phyloP scores from a whole-genome alignment of 352 stramenopile species.

The Phytophthora pistaciae region DNA sequence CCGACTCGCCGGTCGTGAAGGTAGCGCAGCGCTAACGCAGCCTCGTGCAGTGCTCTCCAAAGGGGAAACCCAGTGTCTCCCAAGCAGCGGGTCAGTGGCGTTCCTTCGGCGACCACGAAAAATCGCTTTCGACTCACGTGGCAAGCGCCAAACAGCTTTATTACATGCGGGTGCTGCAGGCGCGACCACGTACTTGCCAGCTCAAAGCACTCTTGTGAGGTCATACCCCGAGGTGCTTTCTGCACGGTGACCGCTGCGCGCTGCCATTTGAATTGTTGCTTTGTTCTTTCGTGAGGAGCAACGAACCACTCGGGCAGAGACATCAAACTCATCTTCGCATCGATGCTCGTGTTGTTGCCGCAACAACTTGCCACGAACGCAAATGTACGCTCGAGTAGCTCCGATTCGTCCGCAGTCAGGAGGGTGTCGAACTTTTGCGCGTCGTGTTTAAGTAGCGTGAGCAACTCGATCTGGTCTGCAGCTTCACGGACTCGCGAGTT shows the following conservation, averaged over 20 bases:
- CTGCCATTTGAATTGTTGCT: slow-evolving; percentile 41
- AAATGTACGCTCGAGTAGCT: slow-evolving; percentile 31
- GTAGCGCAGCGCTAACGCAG: slow-evolving; percentile 34
- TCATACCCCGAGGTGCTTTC: slow-evolving; percentile 22
- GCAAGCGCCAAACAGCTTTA: slow-evolving; percentile 40
- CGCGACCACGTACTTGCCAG: slow-evolving; percentile 36
- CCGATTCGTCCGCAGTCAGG: slow-evolving; percentile 33
- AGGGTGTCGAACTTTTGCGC: slow-evolving; percentile 33
- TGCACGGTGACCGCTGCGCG: slow-evolving; percentile 31
- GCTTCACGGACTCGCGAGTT: slow-evolving; percentile 18
- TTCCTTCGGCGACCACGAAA: slow-evolving; percentile 41
- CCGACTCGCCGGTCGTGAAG: slow-evolving; percentile 36
- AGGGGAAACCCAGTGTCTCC: slow-evolving; percentile 34
- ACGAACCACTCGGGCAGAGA: slow-evolving; percentile 45
- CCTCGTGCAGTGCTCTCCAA: slow-evolving; percentile 41
- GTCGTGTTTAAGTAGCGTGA: slow-evolving; percentile 37
- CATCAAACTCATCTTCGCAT: slow-evolving; percentile 27
- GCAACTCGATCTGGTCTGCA: slow-evolving; percentile 37
- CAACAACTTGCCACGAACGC: slow-evolving; percentile 29
- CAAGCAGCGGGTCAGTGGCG: slow-evolving; percentile 30
- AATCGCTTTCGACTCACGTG: slow-evolving; percentile 38
- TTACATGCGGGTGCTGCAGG: slow-evolving; percentile 37
- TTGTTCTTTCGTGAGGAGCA: slow-evolving; percentile 34
- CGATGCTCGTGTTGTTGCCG: slow-evolving; percentile 16
- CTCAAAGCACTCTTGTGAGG: slow-evolving; percentile 19